Conservation (phyloP, 2,329 filamentous ascomycete species). For the Beauveria caledonica region DNA sequence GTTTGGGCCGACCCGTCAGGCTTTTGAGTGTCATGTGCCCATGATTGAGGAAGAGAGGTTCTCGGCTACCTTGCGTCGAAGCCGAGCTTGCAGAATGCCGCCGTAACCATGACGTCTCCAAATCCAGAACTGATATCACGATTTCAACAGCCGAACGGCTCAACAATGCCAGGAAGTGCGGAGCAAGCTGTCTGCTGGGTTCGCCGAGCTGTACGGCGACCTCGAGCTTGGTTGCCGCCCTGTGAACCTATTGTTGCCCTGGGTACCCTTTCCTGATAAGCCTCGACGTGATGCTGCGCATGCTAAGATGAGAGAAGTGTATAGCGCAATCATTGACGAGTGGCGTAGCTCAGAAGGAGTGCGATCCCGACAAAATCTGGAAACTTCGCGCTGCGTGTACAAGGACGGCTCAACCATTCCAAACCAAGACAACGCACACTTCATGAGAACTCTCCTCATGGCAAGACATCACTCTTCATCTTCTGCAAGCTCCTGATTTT, state of each 20-base stretch:
- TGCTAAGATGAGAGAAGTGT: conserved; percentile 60
- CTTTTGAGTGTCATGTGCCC: conserved; percentile 57
- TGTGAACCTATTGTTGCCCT: conserved; percentile 76
- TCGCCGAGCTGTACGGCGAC: conserved; percentile 71
- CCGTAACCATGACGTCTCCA: conserved; percentile 55
- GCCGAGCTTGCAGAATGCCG: conserved; percentile 48
- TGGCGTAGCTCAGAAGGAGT: conserved; percentile 39
- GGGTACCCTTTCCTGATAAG: conserved; percentile 71
- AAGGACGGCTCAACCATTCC: conserved; percentile 62
- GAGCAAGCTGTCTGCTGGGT: conserved; percentile 59
- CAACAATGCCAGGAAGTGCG: conserved; percentile 72
- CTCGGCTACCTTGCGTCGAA: conserved; percentile 52
- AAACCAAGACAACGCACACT: conserved; percentile 70
- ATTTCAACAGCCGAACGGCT: conserved; percentile 73
- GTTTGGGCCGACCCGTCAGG: conserved; percentile 57
- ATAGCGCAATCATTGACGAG: conserved; percentile 61
- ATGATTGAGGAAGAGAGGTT: conserved; percentile 64
- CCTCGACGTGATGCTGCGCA: conserved; percentile 63
- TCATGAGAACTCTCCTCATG: conserved; percentile 84
- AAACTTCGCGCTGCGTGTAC: conserved; percentile 68
- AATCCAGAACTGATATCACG: conserved; percentile 66
- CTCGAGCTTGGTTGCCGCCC: conserved; percentile 66
- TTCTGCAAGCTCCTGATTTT: conserved; percentile 72
- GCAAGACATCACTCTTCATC: conserved; percentile 76
- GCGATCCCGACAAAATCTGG: conserved; percentile 60